Conservation (phyloP, 305 asterid genomes). For the Fraxinus ornus region DNA sequence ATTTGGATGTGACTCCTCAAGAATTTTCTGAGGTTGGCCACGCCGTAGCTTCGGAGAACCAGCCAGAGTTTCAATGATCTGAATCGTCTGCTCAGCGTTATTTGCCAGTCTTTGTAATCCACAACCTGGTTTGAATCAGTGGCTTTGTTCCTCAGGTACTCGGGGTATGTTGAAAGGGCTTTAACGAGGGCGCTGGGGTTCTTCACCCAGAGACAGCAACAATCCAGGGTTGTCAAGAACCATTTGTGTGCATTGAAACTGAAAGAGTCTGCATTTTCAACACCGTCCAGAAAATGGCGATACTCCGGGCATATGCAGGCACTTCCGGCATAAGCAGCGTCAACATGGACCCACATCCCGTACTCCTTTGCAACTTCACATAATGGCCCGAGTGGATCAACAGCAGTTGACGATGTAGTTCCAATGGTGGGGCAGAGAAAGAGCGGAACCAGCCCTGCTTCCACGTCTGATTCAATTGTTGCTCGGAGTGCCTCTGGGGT, state of each 20-base stretch:
- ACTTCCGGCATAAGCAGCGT: constrained; percentile 78
- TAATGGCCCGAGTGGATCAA: constrained; percentile 44
- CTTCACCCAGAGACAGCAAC: constrained; percentile 73
- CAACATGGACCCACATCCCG: constrained; percentile 66
- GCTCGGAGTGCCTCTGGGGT: constrained; percentile 37
- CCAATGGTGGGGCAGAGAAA: constrained; percentile 66
- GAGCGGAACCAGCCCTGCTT: constrained; percentile 49
- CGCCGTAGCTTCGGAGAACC: constrained; percentile 66
- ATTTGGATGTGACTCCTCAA: constrained; percentile 54
- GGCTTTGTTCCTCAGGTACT: constrained; percentile 55
- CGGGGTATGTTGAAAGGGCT: constrained; percentile 60
- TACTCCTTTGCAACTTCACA: constrained; percentile 49
- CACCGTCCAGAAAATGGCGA: constrained; percentile 57
- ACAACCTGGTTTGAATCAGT: constrained; percentile 58
- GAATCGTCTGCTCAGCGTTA: constrained; percentile 65
- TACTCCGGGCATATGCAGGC: constrained; percentile 62
- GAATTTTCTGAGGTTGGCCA: constrained; percentile 52
- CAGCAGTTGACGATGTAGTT: constrained; percentile 66
- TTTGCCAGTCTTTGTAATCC: constrained; percentile 75
- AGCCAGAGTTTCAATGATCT: constrained; percentile 64
- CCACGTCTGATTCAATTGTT: constrained; percentile 37
- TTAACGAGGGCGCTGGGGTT: constrained; percentile 49
- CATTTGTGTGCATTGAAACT: constrained; percentile 74
- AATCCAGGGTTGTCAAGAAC: constrained; percentile 63
- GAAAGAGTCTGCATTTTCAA: constrained; percentile 59